A percentile compares a stretch with the other conserved stretches of the same genome.
These are phyloP conservation scores for Cladosporium halotolerans DNA, from an alignment of 2,329 filamentous ascomycete species.

Conservation along the genomic window DNA sequence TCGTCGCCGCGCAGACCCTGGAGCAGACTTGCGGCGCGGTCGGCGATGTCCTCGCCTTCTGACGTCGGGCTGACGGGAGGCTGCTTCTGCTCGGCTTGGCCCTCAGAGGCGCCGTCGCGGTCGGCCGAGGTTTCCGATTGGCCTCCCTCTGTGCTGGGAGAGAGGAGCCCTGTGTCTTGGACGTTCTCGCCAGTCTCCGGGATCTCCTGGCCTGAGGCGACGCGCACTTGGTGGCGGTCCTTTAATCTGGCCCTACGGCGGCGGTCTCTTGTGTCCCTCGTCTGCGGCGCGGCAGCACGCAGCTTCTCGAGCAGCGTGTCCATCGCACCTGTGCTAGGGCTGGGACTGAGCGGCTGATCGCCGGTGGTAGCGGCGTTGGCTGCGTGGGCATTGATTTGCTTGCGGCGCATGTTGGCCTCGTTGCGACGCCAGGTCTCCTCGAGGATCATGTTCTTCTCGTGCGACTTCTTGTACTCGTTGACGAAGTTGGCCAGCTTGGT, in stretches of 20 bases:
- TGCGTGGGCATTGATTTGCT: slow-evolving; percentile 62
- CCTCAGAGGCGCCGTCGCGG: not conserved
- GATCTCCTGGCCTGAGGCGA: slow-evolving; percentile 85
- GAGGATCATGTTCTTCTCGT: slow-evolving; percentile 78
- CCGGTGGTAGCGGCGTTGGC: slow-evolving; percentile 40
- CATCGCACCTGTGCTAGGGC: slow-evolving; percentile 72
- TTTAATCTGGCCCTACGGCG: slow-evolving; percentile 81
- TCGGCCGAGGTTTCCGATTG: slow-evolving; percentile 1
- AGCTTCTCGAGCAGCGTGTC: slow-evolving; percentile 92
- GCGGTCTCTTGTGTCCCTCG: slow-evolving; percentile 81
- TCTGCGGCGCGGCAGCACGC: slow-evolving; percentile 78
- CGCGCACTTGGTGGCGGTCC: slow-evolving; percentile 81
- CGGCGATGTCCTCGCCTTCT: slow-evolving; percentile 68
- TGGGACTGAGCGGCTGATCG: slow-evolving; percentile 8
- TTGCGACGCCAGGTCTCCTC: slow-evolving; percentile 81
- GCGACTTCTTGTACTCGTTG: slow-evolving; percentile 90
- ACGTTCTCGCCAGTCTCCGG: slow-evolving; percentile 51
- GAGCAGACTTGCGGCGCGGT: slow-evolving; percentile 74
- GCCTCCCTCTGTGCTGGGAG: slow-evolving; percentile 17
- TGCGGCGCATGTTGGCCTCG: slow-evolving; percentile 88
- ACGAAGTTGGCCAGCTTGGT: slow-evolving; percentile 86
- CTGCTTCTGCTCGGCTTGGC: slow-evolving; percentile 2
- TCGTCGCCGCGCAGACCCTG: slow-evolving; percentile 70
- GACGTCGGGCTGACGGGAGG: slow-evolving; percentile 17
- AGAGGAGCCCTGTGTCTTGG: slow-evolving; percentile 23